Percentiles rank a stretch among this genome's conserved stretches.
These are phyloP conservation scores for Globisporangium nodosum DNA, from an alignment of 352 stramenopile species.

Conservation along the genomic window DNA sequence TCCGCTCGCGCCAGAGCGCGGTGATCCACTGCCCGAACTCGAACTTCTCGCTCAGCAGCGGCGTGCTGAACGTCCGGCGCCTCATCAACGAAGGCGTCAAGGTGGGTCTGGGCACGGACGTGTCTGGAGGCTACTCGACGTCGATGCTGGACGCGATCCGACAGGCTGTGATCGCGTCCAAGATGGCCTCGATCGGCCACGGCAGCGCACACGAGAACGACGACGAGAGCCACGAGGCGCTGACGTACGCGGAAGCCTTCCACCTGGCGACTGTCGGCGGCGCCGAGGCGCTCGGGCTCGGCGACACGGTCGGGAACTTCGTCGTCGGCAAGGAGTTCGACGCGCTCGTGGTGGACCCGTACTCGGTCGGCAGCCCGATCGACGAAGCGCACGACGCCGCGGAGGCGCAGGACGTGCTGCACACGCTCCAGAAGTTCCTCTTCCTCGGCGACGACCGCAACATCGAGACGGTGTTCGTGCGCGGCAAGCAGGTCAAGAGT, in stretches of 20 bases:
- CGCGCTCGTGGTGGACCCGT: conserved; percentile 80
- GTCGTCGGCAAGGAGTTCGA: conserved; percentile 88
- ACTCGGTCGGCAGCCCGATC: conserved; percentile 51
- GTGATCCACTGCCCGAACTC: conserved; percentile 95
- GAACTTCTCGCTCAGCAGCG: conserved; percentile 92
- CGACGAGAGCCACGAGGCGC: conserved; percentile 19
- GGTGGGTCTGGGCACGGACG: conserved; percentile 92
- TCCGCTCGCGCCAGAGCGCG: conserved; percentile 52
- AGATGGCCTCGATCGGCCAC: conserved; percentile 67
- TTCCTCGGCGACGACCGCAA: conserved; percentile 90
- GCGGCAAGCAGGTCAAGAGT: conserved; percentile 48
- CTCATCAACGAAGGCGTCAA: conserved; percentile 75
- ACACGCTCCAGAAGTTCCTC: conserved; percentile 89
- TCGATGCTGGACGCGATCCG: conserved; percentile 92
- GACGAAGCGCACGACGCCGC: conserved; percentile 41
- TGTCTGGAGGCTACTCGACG: conserved; percentile 91
- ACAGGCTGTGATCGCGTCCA: conserved; percentile 88
- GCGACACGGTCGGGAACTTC: conserved; percentile 87
- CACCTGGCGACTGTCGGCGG: conserved; percentile 88
- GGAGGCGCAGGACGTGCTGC: conserved; percentile 45
- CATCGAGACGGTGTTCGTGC: conserved; percentile 84
- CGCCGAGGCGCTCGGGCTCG: conserved; percentile 71
- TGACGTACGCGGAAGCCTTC: conserved; percentile 84
- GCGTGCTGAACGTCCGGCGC: conserved; percentile 77
- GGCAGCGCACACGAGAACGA: conserved; percentile 40